phyloP scores from a whole-genome alignment of 352 stramenopile species.

The Globisporangium emineosum region DNA sequence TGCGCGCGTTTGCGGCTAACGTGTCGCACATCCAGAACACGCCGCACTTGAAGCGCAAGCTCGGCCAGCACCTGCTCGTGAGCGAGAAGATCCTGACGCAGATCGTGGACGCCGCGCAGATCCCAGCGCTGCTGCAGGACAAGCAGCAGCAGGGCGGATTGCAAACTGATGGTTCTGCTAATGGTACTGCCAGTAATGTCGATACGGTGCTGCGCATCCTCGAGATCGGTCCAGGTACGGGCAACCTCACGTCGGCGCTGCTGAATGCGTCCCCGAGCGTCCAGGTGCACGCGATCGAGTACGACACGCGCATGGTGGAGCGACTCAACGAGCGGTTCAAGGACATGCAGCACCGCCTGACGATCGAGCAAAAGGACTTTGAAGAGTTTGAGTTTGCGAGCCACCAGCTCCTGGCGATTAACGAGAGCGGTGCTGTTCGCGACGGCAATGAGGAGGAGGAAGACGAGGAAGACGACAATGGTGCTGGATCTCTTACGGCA shows the following conservation, averaged over 20 bases:
- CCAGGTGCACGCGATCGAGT: constrained; percentile 70
- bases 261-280: constrained; percentile 43
- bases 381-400: constrained; percentile 41
- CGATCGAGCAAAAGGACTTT: constrained; percentile 40
- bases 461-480: background rate
- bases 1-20: constrained; percentile 15
- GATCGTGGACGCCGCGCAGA: constrained; percentile 60
- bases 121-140: constrained; percentile 29
- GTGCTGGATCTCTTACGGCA: background rate
- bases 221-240: constrained; percentile 82
- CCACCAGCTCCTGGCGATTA: constrained; percentile 2
- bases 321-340: constrained; percentile 60
- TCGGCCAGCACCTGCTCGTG: constrained; percentile 80
- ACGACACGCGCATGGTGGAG: constrained; percentile 74
- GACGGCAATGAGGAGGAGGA: constrained; percentile 2
- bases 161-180: background rate
- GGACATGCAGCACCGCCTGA: constrained; percentile 23
- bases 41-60: constrained; percentile 76
- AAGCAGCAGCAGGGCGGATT: constrained; percentile 19
- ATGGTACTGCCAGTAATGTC: no score
- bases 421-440: background rate
- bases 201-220: constrained; percentile 46
- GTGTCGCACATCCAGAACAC: constrained; percentile 51
- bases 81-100: constrained; percentile 54
- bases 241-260: constrained; percentile 82